Base-by-base conservation (phyloP, 2,329 filamentous ascomycete genomes). In the Colletotrichum phormii region DNA sequence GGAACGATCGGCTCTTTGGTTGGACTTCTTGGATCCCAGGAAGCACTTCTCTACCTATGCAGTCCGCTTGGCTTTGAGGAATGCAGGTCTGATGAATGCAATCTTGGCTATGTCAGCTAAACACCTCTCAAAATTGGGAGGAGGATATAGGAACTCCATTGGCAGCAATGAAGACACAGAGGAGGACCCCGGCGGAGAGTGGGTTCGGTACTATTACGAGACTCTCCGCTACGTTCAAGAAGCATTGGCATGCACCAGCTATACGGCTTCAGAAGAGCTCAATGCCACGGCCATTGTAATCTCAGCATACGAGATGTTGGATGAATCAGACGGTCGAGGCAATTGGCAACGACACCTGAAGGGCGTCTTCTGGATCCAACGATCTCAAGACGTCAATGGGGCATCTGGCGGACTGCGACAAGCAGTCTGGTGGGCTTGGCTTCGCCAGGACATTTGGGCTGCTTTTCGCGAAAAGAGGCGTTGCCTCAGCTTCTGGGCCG, bases 251-350 rank as follows among this genome's bases (percentile, higher is more conserved):
- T 90, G 89, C 75, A 83, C 86, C 1, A 87, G 85, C 0, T 92
- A 92, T 76, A 88, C 87, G 6, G 86, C 85, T 59, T 90, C 87
- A 33, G 83, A 84, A 13, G 90, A 92, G 76, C 81, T 92, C 0
- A 83, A 91, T 33, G 87, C 88, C 0, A 92, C 89, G 0, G 86
- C 89, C 0, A 81, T 92, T 0, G 84, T 91, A 18, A 88, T 92
- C 35, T 90, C 88, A 13, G 89, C 89, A 0, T 92, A 92, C 75
- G 90, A 92, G 79, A 92, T 92, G 90, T 86, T 92, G n/a, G 88
- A 90, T 64, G 87, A 86, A 3, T 86, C 86, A 6, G 88, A 86
- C 3, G 86, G 86, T 4, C 85, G 86, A 22, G 77, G 79, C 78
- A 87, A 79, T 57, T 92, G 90, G 90, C 88, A 92, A 73, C 82